Evolutionary conservation across 129 eudicot species (phyloP).

Genomic region (Pulicaria dysenterica): DNA sequence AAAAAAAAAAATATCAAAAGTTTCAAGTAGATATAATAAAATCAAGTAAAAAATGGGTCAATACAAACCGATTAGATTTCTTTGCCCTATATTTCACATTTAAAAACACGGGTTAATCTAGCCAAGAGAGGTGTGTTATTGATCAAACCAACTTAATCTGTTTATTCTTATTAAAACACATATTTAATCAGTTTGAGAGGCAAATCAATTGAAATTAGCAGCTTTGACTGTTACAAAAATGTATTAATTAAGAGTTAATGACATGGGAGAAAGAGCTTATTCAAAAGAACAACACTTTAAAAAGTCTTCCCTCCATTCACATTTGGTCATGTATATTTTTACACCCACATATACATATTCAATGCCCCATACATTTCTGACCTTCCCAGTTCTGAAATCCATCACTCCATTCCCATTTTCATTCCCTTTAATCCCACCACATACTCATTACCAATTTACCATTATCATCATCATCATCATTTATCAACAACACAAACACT

Average conservation of each 20-base stretch:
- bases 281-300: slow-evolving; percentile 30
- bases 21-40: no score
- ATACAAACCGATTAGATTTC: no score
- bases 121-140: no score
- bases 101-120: no score
- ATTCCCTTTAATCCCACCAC: background rate
- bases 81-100: no score
- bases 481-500: background rate
- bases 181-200: background rate
- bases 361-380: slow-evolving; percentile 31
- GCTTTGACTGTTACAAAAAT: background rate
- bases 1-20: no score
- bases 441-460: no score
- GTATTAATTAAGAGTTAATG: slow-evolving; percentile 20
- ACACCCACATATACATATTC: slow-evolving; percentile 14
- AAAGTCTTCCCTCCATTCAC: slow-evolving; percentile 55
- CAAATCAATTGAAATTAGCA: background rate
- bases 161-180: background rate
- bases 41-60: no score
- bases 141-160: no score
- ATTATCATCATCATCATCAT: slow-evolving; percentile 21
- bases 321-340: slow-evolving; percentile 10
- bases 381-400: slow-evolving; percentile 26
- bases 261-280: slow-evolving; percentile 41
- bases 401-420: slow-evolving; percentile 11